These are phyloP conservation scores for Starmerella davenportii DNA, from an alignment of 805 yeast genomes.

Conservation along the genomic window DNA sequence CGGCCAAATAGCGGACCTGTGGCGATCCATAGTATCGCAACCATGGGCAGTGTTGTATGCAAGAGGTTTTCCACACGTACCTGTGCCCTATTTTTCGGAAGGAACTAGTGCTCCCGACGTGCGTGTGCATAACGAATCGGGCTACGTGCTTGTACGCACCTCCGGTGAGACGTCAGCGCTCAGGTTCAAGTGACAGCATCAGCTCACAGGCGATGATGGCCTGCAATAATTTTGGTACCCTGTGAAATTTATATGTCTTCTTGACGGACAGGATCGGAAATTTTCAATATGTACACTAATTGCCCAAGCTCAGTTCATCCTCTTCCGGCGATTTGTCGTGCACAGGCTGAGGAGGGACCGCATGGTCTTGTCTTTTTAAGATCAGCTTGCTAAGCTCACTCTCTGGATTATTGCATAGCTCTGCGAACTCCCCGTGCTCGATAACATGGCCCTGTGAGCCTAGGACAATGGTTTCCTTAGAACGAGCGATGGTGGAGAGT, in stretches of 20 bases:
- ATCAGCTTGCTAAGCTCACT: slow-evolving; percentile 32
- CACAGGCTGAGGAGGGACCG: slow-evolving; percentile 1
- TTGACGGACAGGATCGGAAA: no score
- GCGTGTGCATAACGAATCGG: slow-evolving; percentile 4
- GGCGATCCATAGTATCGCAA: not conserved
- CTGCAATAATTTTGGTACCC: no score
- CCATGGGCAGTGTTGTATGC: slow-evolving; percentile 9
- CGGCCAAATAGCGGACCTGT: slow-evolving; percentile 1
- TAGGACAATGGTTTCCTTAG: slow-evolving; percentile 64
- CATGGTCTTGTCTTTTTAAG: slow-evolving; percentile 12
- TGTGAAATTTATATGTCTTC: no score
- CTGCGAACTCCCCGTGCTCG: slow-evolving; percentile 47
- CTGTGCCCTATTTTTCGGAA: slow-evolving; percentile 4
- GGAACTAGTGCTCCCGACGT: no score
- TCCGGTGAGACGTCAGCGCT: not conserved
- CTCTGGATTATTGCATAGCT: slow-evolving; percentile 30
- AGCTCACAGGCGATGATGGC: no score
- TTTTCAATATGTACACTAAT: no score
- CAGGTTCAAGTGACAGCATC: no score
- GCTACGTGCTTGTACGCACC: slow-evolving; percentile 4
- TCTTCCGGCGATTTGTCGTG: slow-evolving; percentile 2
- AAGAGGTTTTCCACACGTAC: slow-evolving; percentile 6
- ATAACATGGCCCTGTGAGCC: slow-evolving; percentile 56
- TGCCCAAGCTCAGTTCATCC: no score
- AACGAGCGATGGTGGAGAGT: slow-evolving; percentile 67